A percentile compares a stretch with the other conserved stretches of the same genome.
These are phyloP conservation scores for Cystobasidium ongulense DNA, from an alignment of 768 basidiomycete species.

Conservation along the genomic window DNA sequence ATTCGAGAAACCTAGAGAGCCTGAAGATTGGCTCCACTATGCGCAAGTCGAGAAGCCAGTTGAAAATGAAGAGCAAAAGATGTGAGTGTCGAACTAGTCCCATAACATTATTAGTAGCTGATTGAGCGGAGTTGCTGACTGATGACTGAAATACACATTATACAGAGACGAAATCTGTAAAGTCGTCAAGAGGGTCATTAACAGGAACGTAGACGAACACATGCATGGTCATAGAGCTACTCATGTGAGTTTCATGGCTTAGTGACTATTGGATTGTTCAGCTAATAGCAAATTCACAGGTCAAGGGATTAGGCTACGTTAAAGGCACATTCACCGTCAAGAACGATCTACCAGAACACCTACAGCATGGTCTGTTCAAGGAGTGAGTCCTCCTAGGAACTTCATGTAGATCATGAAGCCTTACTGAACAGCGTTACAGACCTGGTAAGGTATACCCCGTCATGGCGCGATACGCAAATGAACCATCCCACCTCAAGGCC, in stretches of 20 bases:
- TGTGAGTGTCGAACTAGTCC: neutral
- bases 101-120: neutral
- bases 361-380: conserved; percentile 29
- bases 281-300: neutral
- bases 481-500: conserved; percentile 24
- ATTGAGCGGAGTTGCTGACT: neutral
- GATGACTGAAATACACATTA: neutral
- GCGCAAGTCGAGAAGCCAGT: conserved; percentile 16
- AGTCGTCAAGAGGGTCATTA: conserved; percentile 19
- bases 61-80: conserved; percentile 17
- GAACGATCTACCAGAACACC: conserved; percentile 28
- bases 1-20: conserved; percentile 18
- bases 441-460: conserved; percentile 3
- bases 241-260: neutral
- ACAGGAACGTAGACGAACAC: conserved; percentile 25
- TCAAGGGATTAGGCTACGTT: conserved; percentile 28
- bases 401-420: neutral
- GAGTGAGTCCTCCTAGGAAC: neutral
- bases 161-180: conserved; percentile 11
- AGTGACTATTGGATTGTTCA: too few species aligned
- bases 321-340: conserved; percentile 31
- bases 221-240: conserved; percentile 17
- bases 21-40: conserved; percentile 21
- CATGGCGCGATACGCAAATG: conserved; percentile 31
- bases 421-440: neutral